Evolutionary conservation across 140 eudicot species (phyloP).

Genomic region (Flaveria floridana): DNA sequence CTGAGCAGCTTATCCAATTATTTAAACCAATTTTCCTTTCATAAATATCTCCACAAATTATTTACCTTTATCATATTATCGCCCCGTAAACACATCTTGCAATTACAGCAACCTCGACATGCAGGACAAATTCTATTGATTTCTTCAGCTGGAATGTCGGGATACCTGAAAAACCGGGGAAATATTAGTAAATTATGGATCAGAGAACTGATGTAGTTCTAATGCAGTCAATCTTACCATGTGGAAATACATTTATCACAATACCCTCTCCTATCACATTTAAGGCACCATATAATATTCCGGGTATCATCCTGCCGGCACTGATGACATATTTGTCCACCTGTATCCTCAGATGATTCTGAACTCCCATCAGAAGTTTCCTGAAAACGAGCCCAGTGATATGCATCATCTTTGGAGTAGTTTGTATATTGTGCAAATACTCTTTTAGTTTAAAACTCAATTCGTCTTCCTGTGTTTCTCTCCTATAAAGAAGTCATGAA

Average conservation of each 20-base stretch:
- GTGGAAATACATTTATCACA: constrained; percentile 77
- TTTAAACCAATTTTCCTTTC: neutral
- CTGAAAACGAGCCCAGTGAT: constrained; percentile 34
- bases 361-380: constrained; percentile 75
- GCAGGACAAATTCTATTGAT: constrained; percentile 80
- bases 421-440: constrained; percentile 7
- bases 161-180: constrained; percentile 50
- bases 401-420: neutral
- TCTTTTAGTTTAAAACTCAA: constrained; percentile 4
- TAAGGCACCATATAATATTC: constrained; percentile 68
- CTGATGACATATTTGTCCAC: constrained; percentile 86
- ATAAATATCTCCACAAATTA: constrained; percentile 1
- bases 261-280: constrained; percentile 87
- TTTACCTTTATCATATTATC: constrained; percentile 89
- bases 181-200: constrained; percentile 11
- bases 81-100: constrained; percentile 77
- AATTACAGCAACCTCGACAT: constrained; percentile 84
- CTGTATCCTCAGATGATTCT: constrained; percentile 75
- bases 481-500: neutral
- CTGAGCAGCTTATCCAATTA: neutral
- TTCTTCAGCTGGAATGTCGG: constrained; percentile 67
- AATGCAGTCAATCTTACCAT: constrained; percentile 54
- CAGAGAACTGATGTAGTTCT: neutral
- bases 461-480: constrained; percentile 9
- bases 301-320: constrained; percentile 58